Conservation (phyloP, 1,284 basidiomycete genomes). For the Leccinum griseonigrum region DNA sequence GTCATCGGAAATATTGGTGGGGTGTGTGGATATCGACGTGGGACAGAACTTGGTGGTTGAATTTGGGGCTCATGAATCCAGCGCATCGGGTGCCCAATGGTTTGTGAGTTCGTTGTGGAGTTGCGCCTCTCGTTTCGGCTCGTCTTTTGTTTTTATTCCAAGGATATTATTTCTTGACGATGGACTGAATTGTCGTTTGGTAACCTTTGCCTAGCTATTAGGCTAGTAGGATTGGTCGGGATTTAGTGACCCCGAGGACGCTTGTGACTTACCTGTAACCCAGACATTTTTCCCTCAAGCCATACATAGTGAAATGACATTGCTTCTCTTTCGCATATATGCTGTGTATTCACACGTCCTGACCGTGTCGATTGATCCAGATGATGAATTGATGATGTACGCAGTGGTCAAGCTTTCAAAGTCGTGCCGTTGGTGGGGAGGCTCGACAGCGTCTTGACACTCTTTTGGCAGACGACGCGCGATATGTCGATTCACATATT, state of each 20-base stretch:
- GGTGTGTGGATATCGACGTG: constrained; percentile 34
- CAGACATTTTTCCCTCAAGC: not conserved
- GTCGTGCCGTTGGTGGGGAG: not conserved
- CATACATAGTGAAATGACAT: not conserved
- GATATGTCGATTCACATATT: too few relatives aligned
- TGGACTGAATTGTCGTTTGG: not conserved
- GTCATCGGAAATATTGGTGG: constrained; percentile 33
- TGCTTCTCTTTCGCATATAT: not conserved
- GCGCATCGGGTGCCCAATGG: not conserved
- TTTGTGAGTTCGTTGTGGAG: not conserved
- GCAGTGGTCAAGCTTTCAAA: too few relatives aligned
- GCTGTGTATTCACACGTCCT: not conserved
- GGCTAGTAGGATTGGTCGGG: not conserved
- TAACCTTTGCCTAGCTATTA: not conserved
- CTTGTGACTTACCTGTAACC: not conserved
- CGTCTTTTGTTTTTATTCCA: not conserved
- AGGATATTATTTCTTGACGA: not conserved
- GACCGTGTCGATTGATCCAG: too few relatives aligned
- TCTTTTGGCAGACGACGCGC: too few relatives aligned
- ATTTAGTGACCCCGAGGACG: too few relatives aligned
- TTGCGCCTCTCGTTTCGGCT: not conserved
- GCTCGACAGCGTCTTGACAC: not conserved
- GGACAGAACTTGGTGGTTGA: constrained; percentile 25
- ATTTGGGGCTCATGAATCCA: not conserved
- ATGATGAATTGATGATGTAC: too few relatives aligned